These are phyloP conservation scores for Daldinia grandis DNA, from an alignment of 495 filamentous ascomycete species.

Conservation along the genomic window DNA sequence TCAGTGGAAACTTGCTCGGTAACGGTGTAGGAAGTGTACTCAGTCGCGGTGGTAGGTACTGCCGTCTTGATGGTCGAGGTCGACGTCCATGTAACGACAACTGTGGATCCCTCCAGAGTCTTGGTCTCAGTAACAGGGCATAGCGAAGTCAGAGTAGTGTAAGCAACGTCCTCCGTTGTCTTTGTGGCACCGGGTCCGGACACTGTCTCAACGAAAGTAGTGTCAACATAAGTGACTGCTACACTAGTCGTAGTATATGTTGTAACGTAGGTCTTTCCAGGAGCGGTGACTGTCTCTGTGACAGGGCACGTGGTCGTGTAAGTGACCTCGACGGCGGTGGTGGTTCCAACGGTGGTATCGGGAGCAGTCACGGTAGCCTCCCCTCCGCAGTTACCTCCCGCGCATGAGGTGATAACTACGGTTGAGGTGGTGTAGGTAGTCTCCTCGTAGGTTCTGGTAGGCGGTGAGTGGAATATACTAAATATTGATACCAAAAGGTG, in stretches of 20 bases:
- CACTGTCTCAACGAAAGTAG: constrained; percentile 42
- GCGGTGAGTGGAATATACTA: constrained; percentile 3
- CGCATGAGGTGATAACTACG: constrained; percentile 45
- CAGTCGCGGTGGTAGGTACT: constrained; percentile 36
- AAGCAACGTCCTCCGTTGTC: constrained; percentile 40
- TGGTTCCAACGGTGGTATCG: constrained; percentile 44
- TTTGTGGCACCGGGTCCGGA: constrained; percentile 40
- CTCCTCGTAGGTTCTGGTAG: constrained; percentile 38
- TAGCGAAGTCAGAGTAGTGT: constrained; percentile 52
- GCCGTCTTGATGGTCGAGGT: constrained; percentile 48
- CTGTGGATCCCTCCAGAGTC: constrained; percentile 51
- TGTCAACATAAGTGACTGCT: constrained; percentile 42
- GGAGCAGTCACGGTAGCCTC: constrained; percentile 43
- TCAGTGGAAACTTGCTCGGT: constrained; percentile 53
- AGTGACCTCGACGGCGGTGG: constrained; percentile 52
- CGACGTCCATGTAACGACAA: constrained; percentile 54
- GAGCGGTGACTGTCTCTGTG: constrained; percentile 51
- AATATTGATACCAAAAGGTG: not conserved
- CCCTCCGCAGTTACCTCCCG: constrained; percentile 41
- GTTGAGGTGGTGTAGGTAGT: constrained; percentile 48
- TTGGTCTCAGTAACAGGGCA: constrained; percentile 57
- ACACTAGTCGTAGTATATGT: constrained; percentile 58
- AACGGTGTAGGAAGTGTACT: constrained; percentile 44
- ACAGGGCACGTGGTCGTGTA: constrained; percentile 55
- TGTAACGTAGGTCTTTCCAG: constrained; percentile 50